Conservation (phyloP, 805 yeast species). For the Wickerhamiella alocasiicola region DNA sequence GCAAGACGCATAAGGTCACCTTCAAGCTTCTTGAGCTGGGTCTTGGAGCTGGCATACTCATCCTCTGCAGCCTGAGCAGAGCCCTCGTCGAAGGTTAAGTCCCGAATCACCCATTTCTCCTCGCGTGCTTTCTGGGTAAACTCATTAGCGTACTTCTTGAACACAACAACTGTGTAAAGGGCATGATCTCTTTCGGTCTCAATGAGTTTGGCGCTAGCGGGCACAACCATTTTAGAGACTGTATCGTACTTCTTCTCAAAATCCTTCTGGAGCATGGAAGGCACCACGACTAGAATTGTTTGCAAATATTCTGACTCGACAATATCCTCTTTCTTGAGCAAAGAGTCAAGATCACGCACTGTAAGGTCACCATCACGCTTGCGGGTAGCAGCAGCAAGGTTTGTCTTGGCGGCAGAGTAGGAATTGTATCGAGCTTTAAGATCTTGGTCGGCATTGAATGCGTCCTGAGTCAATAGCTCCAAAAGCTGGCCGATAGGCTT, state of each 20-base stretch:
- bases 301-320: conserved; percentile 79
- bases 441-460: conserved; percentile 72
- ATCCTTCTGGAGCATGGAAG: conserved; percentile 45
- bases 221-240: conserved; percentile 70
- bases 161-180: conserved; percentile 68
- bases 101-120: conserved; percentile 82
- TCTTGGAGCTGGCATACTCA: conserved; percentile 66
- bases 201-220: conserved; percentile 68
- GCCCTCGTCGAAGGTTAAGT: conserved; percentile 75
- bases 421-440: conserved; percentile 60
- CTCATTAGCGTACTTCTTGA: conserved; percentile 65
- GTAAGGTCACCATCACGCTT: conserved; percentile 89
- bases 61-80: conserved; percentile 51
- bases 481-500: conserved; percentile 69
- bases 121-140: conserved; percentile 68
- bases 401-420: conserved; percentile 74
- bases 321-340: conserved; percentile 73
- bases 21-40: conserved; percentile 54
- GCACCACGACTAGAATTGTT: conserved; percentile 82
- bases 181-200: conserved; percentile 61
- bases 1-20: conserved; percentile 74
- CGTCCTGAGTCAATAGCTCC: conserved; percentile 58
- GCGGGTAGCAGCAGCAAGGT: conserved; percentile 76
- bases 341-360: conserved; percentile 78
- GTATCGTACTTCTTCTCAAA: conserved; percentile 67